These are phyloP conservation scores for Andrographis paniculata DNA, from an alignment of 305 asterid genomes.

Conservation along the genomic window DNA sequence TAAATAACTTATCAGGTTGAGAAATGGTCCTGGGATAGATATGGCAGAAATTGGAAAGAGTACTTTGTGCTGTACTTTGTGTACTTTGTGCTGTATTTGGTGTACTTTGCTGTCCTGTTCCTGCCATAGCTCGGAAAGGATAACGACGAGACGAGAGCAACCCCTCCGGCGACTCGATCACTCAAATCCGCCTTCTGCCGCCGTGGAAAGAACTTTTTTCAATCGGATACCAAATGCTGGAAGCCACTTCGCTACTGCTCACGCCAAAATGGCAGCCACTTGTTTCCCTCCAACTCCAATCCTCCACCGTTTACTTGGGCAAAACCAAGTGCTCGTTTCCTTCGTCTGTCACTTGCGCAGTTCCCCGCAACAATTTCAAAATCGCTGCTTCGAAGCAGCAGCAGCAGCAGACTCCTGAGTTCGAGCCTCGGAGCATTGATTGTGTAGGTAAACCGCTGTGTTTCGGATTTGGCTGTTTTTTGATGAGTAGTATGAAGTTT, in stretches of 20 bases:
- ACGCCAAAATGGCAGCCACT: constrained; percentile 20
- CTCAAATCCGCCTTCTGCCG: background rate
- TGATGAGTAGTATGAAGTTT: background rate
- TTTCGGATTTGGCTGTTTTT: background rate
- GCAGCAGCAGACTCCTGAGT: constrained; percentile 21
- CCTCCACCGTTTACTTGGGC: constrained; percentile 2
- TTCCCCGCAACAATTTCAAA: constrained; percentile 20
- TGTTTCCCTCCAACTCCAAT: constrained; percentile 13
- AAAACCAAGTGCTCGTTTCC: background rate
- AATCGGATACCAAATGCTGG: constrained; percentile 25
- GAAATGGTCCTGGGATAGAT: too few relatives aligned
- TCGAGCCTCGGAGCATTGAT: constrained; percentile 18
- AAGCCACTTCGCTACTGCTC: constrained; percentile 21
- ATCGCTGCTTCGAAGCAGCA: constrained; percentile 24
- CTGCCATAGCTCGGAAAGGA: too few relatives aligned
- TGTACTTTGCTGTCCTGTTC: too few relatives aligned
- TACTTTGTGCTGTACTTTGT: too few relatives aligned
- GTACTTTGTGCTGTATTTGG: too few relatives aligned
- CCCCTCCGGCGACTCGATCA: background rate
- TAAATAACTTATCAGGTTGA: too few relatives aligned
- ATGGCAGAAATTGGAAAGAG: too few relatives aligned
- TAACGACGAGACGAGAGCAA: too few relatives aligned
- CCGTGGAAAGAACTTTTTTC: too few relatives aligned
- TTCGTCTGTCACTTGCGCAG: constrained; percentile 22
- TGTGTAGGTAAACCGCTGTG: constrained; percentile 20